A percentile compares a stretch with the other conserved stretches of the same genome.
Evolutionary conservation across 1,139 yeast species (phyloP).

Genomic region (Geotrichum klebahnii): DNA sequence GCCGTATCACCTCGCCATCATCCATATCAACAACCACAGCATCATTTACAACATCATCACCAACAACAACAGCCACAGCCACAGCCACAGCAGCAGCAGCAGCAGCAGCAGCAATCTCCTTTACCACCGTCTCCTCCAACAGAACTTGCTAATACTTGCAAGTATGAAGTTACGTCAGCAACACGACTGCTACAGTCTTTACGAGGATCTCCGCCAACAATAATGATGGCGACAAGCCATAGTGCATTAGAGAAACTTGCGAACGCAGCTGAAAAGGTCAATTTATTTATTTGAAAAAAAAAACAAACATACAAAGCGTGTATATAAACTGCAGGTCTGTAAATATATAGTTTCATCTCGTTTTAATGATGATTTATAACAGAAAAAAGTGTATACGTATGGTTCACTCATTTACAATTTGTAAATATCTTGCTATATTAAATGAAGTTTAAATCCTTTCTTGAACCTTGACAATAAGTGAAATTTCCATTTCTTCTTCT

Average conservation of each 20-base stretch:
- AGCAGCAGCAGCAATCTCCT: not conserved
- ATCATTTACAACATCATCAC: not conserved
- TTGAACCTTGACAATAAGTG: no score
- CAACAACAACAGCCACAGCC: not conserved
- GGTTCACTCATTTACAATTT: no score
- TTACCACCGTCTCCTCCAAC: not conserved
- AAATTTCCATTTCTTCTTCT: no score
- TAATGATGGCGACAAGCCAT: slow-evolving; percentile 1
- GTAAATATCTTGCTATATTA: no score
- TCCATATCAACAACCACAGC: not conserved
- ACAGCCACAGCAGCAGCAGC: not conserved
- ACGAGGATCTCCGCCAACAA: not conserved
- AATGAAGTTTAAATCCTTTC: no score
- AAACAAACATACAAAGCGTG: not conserved
- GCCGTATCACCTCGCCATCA: not conserved
- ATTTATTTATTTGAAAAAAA: slow-evolving; percentile 3
- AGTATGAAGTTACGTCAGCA: not conserved
- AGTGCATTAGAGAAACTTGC: slow-evolving; percentile 14
- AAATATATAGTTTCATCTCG: no score
- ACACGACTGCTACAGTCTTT: not conserved
- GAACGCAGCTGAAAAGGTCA: slow-evolving; percentile 13
- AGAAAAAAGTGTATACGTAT: no score
- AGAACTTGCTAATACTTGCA: not conserved
- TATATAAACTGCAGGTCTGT: no score
- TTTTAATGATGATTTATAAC: no score